Conservation (phyloP, 495 filamentous ascomycete species). For the Trichocladium antarcticum region DNA sequence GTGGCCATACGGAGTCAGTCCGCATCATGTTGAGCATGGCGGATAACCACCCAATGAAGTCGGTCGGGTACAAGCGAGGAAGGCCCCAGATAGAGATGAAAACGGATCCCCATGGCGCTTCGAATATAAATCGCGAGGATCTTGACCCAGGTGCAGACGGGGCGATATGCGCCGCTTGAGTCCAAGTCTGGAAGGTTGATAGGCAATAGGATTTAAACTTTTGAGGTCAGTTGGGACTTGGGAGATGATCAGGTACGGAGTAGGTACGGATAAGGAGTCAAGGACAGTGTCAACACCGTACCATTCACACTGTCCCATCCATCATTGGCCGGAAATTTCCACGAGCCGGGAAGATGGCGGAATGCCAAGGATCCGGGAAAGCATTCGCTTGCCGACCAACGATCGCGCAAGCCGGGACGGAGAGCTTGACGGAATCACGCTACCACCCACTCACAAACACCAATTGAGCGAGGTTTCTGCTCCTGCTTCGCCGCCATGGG, state of each 20-base stretch:
- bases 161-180: too few relatives aligned
- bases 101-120: too few relatives aligned
- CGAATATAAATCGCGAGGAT: too few relatives aligned
- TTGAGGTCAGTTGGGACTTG: too few relatives aligned
- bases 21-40: too few relatives aligned
- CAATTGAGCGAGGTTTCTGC: constrained; percentile 11
- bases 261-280: background rate
- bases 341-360: constrained; percentile 10
- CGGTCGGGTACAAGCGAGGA: too few relatives aligned
- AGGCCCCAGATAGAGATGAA: too few relatives aligned
- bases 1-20: too few relatives aligned
- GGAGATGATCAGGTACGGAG: too few relatives aligned
- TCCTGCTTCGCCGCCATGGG: constrained; percentile 30
- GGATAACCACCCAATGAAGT: too few relatives aligned
- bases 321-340: constrained; percentile 18
- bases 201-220: constrained; percentile 2
- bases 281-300: background rate
- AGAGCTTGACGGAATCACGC: constrained; percentile 6
- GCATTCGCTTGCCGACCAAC: constrained; percentile 5
- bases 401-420: background rate
- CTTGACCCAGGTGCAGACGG: too few relatives aligned
- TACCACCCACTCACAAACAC: background rate
- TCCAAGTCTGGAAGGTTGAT: constrained; percentile 5
- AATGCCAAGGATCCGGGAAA: constrained; percentile 16
- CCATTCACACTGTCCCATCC: constrained; percentile 2